phyloP scores from a whole-genome alignment of 805 yeast genomes.

The Candida maesae region DNA sequence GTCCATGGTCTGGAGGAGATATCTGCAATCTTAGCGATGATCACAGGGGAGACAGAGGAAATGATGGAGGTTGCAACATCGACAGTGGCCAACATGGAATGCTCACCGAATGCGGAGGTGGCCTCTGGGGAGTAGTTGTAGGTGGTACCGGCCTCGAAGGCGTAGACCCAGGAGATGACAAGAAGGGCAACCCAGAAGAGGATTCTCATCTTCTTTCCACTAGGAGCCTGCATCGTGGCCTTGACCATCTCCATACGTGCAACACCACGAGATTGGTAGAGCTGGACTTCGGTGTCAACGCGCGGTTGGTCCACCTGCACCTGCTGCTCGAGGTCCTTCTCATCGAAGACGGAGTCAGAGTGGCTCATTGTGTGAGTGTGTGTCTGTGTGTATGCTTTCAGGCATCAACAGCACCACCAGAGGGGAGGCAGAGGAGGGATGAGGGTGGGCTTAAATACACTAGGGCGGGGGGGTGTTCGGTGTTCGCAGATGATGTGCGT shows the following conservation, averaged over 20 bases:
- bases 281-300: slow-evolving; percentile 1
- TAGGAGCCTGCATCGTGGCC: slow-evolving; percentile 19
- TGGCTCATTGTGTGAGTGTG: no score
- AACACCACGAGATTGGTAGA: slow-evolving; percentile 26
- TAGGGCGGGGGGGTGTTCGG: no score
- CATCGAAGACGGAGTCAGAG: not conserved
- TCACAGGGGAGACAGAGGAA: slow-evolving; percentile 35
- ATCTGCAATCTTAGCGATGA: slow-evolving; percentile 40
- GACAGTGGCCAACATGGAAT: slow-evolving; percentile 37
- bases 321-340: not conserved
- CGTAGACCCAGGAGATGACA: slow-evolving; percentile 16
- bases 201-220: slow-evolving; percentile 16
- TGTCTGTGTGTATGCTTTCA: no score
- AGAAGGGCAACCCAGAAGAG: slow-evolving; percentile 14
- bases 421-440: no score
- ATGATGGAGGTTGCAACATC: slow-evolving; percentile 38
- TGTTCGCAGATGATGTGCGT: no score
- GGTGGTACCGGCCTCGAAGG: slow-evolving; percentile 32
- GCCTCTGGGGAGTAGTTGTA: slow-evolving; percentile 36
- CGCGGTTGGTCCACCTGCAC: not conserved
- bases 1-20: slow-evolving; percentile 39
- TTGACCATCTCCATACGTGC: slow-evolving; percentile 22
- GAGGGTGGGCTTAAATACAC: no score
- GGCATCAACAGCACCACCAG: no score
- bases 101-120: slow-evolving; percentile 36